These are phyloP conservation scores for Boletellus ananas DNA, from an alignment of 768 basidiomycete species.

Conservation along the genomic window DNA sequence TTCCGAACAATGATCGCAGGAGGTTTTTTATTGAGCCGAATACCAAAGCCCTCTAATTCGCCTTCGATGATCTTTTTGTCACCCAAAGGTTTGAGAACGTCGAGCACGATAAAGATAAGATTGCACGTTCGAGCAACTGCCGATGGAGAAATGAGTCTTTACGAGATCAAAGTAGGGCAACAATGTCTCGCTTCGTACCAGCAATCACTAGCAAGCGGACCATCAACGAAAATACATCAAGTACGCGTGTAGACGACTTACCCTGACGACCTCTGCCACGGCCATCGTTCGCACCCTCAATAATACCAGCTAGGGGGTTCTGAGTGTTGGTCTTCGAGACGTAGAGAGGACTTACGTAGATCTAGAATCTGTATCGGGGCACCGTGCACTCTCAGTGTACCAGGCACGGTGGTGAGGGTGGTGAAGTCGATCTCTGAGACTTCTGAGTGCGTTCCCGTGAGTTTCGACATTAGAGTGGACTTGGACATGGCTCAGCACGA, in stretches of 20 bases:
- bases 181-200: constrained; percentile 42
- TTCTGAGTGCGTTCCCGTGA: constrained; percentile 96
- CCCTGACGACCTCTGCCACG: constrained; percentile 95
- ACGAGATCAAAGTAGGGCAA: constrained; percentile 4
- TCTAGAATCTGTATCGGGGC: constrained; percentile 95
- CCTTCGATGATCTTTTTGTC: constrained; percentile 89
- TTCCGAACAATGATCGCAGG: constrained; percentile 80
- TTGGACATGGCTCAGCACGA: constrained; percentile 28
- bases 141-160: constrained; percentile 1
- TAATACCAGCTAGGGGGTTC: constrained; percentile 75
- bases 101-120: constrained; percentile 96
- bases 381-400: constrained; percentile 91
- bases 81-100: constrained; percentile 96
- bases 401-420: constrained; percentile 91
- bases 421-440: constrained; percentile 97
- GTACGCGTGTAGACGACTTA: constrained; percentile 30
- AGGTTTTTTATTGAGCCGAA: constrained; percentile 91
- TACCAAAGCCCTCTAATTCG: constrained; percentile 98
- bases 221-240: constrained; percentile 20
- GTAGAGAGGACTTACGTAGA: constrained; percentile 56
- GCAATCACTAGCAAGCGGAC: constrained; percentile 55
- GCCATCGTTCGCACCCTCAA: constrained; percentile 96
- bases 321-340: constrained; percentile 8
- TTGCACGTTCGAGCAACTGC: constrained; percentile 96
- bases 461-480: constrained; percentile 93